phyloP scores from a whole-genome alignment of 192 early-diverging fungal genomes.

The Podila horticola region DNA sequence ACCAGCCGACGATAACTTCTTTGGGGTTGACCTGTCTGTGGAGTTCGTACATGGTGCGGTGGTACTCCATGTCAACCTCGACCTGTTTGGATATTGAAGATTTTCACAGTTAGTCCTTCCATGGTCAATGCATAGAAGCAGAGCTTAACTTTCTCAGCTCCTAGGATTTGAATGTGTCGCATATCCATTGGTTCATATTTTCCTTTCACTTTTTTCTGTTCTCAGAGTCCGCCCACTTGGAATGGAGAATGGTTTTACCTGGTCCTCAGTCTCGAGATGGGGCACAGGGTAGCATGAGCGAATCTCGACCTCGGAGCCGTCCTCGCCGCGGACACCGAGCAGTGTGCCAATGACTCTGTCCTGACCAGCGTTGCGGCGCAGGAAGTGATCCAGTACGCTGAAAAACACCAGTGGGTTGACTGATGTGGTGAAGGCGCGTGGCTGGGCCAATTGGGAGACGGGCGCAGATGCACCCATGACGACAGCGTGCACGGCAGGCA shows the following conservation, averaged over 20 bases:
- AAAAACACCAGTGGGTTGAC: constrained; percentile 90
- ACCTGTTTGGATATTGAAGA: constrained; percentile 53
- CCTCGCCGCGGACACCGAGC: constrained; percentile 88
- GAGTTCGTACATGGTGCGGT: constrained; percentile 84
- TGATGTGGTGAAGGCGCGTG: constrained; percentile 64
- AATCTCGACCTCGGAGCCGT: constrained; percentile 89
- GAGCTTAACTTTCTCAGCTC: too few species aligned
- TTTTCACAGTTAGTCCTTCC: too few species aligned
- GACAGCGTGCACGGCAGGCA: constrained; percentile 47
- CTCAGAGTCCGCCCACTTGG: not conserved
- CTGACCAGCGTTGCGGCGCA: constrained; percentile 86
- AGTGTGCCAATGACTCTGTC: constrained; percentile 91
- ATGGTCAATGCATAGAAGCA: too few species aligned
- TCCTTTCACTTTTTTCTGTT: too few species aligned
- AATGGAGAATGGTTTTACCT: constrained; percentile 40
- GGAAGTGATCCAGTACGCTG: constrained; percentile 91
- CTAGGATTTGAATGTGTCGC: too few species aligned
- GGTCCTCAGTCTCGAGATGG: constrained; percentile 80
- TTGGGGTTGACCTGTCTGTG: constrained; percentile 91
- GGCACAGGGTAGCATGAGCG: constrained; percentile 87
- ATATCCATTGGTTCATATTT: too few species aligned
- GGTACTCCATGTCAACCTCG: constrained; percentile 90
- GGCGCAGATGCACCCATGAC: constrained; percentile 35
- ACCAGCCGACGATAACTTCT: constrained; percentile 96
- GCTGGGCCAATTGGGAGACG: constrained; percentile 43